phyloP scores from a whole-genome alignment of 2,329 filamentous ascomycete species.

The Calonectria pseudoturangicola region DNA sequence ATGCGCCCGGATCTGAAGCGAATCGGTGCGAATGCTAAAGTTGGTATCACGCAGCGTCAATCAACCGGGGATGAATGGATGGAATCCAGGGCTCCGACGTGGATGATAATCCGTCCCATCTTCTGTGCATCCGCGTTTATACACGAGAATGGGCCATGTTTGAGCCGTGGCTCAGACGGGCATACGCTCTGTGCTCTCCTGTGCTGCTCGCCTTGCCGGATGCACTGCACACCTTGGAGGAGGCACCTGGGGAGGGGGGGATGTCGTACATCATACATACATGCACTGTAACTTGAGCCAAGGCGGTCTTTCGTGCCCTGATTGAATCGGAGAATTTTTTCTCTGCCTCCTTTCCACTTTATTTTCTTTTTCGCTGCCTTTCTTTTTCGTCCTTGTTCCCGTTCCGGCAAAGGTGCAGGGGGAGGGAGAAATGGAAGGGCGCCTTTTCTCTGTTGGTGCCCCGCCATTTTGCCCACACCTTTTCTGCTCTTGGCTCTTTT shows the following conservation, averaged over 20 bases:
- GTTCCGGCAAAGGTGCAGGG: conserved; percentile 1
- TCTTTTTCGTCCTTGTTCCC: conserved; percentile 25
- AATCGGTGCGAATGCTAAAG: conserved; percentile 50
- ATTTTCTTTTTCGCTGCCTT: conserved; percentile 23
- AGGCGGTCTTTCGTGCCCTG: conserved; percentile 23
- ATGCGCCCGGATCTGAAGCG: conserved; percentile 49
- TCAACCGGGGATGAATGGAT: neutral
- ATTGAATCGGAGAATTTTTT: conserved; percentile 41
- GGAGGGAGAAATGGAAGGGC: conserved; percentile 26
- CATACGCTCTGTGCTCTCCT: neutral
- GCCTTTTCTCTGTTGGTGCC: conserved; percentile 20
- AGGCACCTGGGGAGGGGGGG: neutral
- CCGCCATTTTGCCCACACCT: conserved; percentile 22
- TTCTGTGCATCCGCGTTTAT: conserved; percentile 1
- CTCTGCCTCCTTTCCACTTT: conserved; percentile 26
- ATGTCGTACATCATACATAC: conserved; percentile 21
- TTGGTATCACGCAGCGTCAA: conserved; percentile 33
- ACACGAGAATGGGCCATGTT: conserved; percentile 9
- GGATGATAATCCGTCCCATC: conserved; percentile 38
- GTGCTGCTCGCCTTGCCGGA: neutral
- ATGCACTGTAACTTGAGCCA: conserved; percentile 26
- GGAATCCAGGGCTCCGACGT: conserved; percentile 6
- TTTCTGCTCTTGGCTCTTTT: conserved; percentile 18
- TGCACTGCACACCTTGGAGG: neutral
- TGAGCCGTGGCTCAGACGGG: conserved; percentile 4